A percentile compares a stretch with the other conserved stretches of the same genome.
Evolutionary conservation across 2,329 filamentous ascomycete genomes (phyloP).

Genomic region (Albophoma yamanashiensis): DNA sequence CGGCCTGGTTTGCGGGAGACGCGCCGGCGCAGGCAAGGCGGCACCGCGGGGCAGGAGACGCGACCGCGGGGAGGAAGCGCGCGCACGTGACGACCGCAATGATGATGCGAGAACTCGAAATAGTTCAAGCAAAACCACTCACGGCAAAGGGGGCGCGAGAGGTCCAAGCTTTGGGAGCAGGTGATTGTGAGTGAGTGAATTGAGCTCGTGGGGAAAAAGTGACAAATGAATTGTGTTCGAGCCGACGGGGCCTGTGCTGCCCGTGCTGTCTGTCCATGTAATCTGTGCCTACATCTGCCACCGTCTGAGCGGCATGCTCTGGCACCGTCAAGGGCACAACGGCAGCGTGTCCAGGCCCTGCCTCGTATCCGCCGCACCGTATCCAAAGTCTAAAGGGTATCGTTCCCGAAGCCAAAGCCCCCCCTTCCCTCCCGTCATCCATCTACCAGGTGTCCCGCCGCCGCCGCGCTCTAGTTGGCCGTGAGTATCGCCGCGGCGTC

Average conservation of each 20-base stretch:
- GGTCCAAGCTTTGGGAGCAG: no score
- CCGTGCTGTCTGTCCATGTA: neutral
- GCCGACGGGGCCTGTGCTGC: neutral
- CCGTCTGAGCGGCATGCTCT: neutral
- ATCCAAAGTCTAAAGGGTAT: neutral
- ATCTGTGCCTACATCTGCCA: neutral
- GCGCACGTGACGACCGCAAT: neutral
- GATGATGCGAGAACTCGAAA: no score
- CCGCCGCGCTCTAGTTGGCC: conserved; percentile 31
- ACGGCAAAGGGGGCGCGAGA: no score
- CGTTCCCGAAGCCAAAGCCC: neutral
- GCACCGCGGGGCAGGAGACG: neutral
- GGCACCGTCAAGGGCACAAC: neutral
- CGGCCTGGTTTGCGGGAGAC: neutral
- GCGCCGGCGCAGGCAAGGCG: neutral
- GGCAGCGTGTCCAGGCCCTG: neutral
- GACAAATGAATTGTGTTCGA: neutral
- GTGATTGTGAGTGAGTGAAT: neutral
- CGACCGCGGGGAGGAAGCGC: neutral
- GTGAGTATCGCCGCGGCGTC: conserved; percentile 48
- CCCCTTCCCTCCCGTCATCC: neutral
- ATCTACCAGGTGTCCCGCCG: neutral
- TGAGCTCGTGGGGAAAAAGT: no score
- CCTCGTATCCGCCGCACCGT: neutral
- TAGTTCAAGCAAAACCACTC: no score